Evolutionary conservation across 345 rosid species (phyloP).

Genomic region (Ceriops zippeliana): DNA sequence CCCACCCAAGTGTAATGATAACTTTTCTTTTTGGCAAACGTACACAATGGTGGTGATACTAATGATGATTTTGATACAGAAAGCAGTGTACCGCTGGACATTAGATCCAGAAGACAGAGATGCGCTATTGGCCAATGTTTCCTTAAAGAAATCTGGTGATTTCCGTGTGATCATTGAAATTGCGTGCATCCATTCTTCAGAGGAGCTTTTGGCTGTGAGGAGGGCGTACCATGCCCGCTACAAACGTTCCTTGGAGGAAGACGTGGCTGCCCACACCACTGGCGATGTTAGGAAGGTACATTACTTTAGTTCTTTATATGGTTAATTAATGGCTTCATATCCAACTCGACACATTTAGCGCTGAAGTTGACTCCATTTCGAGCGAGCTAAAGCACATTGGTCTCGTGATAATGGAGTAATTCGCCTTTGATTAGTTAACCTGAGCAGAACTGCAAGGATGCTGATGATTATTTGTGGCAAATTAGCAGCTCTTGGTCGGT

Average conservation of each 20-base stretch:
- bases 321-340: background rate
- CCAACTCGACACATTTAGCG: too few relatives aligned
- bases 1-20: too few relatives aligned
- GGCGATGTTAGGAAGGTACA: constrained; percentile 55
- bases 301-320: background rate
- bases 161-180: constrained; percentile 51
- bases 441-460: background rate
- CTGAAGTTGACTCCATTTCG: too few relatives aligned
- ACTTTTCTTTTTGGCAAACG: too few relatives aligned
- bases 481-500: constrained; percentile 51
- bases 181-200: constrained; percentile 45
- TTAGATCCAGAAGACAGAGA: constrained; percentile 34
- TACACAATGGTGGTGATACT: too few relatives aligned
- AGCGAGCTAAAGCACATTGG: too few relatives aligned
- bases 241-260: constrained; percentile 70
- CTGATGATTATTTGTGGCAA: background rate
- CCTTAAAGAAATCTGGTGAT: constrained; percentile 24
- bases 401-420: too few relatives aligned
- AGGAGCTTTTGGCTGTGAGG: constrained; percentile 57
- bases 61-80: constrained; percentile 1
- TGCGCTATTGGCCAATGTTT: constrained; percentile 30
- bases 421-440: background rate
- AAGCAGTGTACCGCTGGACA: constrained; percentile 28
- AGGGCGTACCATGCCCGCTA: constrained; percentile 56
- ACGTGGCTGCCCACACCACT: constrained; percentile 52